These are phyloP conservation scores for Kwoniella dejecticola DNA, from an alignment of 768 basidiomycete genomes.

Conservation along the genomic window DNA sequence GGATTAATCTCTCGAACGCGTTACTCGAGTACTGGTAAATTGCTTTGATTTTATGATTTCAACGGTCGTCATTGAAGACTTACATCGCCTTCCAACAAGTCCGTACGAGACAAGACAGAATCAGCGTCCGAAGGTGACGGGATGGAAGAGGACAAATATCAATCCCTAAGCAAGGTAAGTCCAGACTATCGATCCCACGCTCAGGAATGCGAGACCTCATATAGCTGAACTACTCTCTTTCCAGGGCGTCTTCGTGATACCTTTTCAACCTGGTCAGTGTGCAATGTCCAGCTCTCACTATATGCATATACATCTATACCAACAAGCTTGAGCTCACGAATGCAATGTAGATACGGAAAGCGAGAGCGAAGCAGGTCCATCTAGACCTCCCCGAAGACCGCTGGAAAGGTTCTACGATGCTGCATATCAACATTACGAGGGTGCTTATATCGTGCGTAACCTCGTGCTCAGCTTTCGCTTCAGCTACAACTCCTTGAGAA, in stretches of 20 bases:
- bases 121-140: neutral
- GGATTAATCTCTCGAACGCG: too few relatives aligned
- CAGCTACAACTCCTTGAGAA: too few relatives aligned
- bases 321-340: too few relatives aligned
- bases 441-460: constrained; percentile 21
- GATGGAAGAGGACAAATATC: constrained; percentile 30
- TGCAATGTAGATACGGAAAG: neutral
- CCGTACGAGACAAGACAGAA: too few relatives aligned
- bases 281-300: too few relatives aligned
- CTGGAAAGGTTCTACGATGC: constrained; percentile 27
- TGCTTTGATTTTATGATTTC: too few relatives aligned
- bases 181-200: neutral
- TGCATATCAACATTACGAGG: constrained; percentile 17
- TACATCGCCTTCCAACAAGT: too few relatives aligned
- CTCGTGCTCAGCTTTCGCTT: neutral
- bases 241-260: constrained; percentile 45
- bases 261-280: constrained; percentile 20
- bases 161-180: constrained; percentile 38
- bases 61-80: too few relatives aligned
- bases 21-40: too few relatives aligned
- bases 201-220: neutral
- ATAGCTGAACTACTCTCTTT: neutral
- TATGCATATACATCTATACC: too few relatives aligned
- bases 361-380: constrained; percentile 29
- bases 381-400: constrained; percentile 10